Conservation (phyloP, 2,329 filamentous ascomycete genomes). For the Exophiala alcalophila region DNA sequence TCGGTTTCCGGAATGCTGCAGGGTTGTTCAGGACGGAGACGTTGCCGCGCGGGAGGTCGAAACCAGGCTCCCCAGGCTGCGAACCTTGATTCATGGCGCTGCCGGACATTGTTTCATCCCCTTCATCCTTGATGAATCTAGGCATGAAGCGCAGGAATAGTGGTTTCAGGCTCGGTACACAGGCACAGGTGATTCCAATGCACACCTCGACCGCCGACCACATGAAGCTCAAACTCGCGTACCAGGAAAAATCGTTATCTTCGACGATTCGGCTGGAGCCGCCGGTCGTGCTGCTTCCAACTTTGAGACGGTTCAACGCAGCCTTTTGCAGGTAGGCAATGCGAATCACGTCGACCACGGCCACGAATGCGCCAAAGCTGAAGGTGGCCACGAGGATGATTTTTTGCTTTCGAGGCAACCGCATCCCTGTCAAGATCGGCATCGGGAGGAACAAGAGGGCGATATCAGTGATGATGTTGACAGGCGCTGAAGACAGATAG, state of each 20-base stretch:
- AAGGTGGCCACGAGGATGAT: conserved; percentile 84
- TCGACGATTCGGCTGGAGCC: conserved; percentile 29
- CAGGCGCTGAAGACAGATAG: conserved; percentile 72
- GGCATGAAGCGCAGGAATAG: conserved; percentile 65
- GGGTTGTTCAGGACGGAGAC: conserved; percentile 29
- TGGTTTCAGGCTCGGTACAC: conserved; percentile 88
- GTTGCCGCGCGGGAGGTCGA: conserved; percentile 10
- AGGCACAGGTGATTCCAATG: conserved; percentile 83
- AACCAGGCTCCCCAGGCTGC: conserved; percentile 16
- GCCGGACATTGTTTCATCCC: conserved; percentile 28
- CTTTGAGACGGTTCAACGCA: conserved; percentile 46
- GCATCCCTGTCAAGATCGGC: conserved; percentile 82
- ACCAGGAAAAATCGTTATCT: conserved; percentile 59
- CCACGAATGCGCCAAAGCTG: conserved; percentile 79
- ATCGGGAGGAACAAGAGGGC: conserved; percentile 84
- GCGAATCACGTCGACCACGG: conserved; percentile 81
- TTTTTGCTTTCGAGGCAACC: conserved; percentile 80
- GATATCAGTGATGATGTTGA: conserved; percentile 89
- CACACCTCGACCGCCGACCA: conserved; percentile 94
- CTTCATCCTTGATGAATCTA: conserved; percentile 52
- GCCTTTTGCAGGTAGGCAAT: conserved; percentile 87
- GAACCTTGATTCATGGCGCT: conserved; percentile 24
- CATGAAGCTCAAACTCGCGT: conserved; percentile 82
- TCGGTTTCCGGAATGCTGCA: conserved; percentile 26
- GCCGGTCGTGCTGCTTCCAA: conserved; percentile 35